These are phyloP conservation scores for Chytriomyces confervae DNA, from an alignment of 192 early-diverging fungal genomes.

Conservation along the genomic window DNA sequence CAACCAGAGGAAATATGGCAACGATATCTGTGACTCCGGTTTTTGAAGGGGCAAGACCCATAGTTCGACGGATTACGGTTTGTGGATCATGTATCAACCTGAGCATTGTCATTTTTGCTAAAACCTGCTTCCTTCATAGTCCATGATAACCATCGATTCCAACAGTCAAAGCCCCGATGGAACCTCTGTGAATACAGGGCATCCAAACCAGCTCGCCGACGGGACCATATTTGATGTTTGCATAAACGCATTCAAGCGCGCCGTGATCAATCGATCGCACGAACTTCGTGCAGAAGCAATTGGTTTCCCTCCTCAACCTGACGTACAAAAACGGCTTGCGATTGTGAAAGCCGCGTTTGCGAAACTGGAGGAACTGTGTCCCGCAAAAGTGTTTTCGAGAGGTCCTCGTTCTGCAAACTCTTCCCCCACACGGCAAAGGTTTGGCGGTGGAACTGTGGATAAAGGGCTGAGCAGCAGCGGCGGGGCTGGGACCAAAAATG, in stretches of 20 bases:
- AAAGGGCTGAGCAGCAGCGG: not conserved
- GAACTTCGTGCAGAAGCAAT: constrained; percentile 34
- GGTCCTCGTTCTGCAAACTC: constrained; percentile 1
- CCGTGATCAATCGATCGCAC: constrained; percentile 38
- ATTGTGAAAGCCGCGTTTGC: constrained; percentile 35
- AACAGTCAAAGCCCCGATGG: constrained; percentile 29
- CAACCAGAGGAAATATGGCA: constrained; percentile 6
- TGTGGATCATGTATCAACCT: not conserved
- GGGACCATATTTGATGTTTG: constrained; percentile 41
- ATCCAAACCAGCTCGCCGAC: constrained; percentile 30
- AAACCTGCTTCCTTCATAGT: not conserved
- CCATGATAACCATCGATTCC: constrained; percentile 39
- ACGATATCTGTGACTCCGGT: constrained; percentile 29
- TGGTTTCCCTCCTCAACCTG: constrained; percentile 34
- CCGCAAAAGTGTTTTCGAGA: constrained; percentile 14
- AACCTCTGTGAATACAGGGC: not conserved
- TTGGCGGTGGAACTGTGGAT: not conserved
- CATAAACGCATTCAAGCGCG: constrained; percentile 41
- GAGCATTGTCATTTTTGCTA: not conserved
- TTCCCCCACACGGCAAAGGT: constrained; percentile 13
- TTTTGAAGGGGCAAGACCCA: constrained; percentile 33
- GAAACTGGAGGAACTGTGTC: constrained; percentile 39
- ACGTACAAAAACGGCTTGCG: constrained; percentile 30
- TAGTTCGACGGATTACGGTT: constrained; percentile 25
- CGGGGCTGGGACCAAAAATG: not conserved